phyloP scores from a whole-genome alignment of 257 asterid genomes.

The Verbena officinalis region DNA sequence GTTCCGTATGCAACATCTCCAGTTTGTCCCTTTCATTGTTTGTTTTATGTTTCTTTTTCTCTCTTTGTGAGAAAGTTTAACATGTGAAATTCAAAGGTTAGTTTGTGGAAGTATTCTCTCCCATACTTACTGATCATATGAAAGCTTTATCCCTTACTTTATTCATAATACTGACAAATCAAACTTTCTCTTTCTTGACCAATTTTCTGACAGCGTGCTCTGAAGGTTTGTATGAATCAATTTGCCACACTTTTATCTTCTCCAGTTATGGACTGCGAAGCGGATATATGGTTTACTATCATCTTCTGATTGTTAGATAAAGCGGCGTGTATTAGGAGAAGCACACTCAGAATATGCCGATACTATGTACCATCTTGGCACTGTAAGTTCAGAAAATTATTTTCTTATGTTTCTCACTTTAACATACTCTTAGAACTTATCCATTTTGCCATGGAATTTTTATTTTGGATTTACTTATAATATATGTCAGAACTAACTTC shows the following conservation, averaged over 20 bases:
- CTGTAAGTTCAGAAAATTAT: constrained; percentile 53
- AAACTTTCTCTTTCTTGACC: constrained; percentile 28
- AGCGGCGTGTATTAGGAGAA: constrained; percentile 88
- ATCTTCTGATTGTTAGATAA: constrained; percentile 52
- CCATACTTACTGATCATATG: constrained; percentile 11
- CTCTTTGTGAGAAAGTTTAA: too few relatives aligned
- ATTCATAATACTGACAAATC: constrained; percentile 32
- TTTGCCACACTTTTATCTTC: constrained; percentile 28
- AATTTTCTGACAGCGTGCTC: constrained; percentile 74
- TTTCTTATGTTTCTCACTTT: neutral
- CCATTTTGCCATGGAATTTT: neutral
- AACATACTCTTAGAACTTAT: neutral
- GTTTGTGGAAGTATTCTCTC: too few relatives aligned
- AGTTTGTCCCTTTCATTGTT: too few relatives aligned
- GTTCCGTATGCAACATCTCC: too few relatives aligned
- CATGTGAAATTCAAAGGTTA: too few relatives aligned
- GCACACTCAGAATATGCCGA: constrained; percentile 86
- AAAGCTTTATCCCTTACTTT: constrained; percentile 13
- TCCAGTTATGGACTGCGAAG: constrained; percentile 30
- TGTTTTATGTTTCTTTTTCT: too few relatives aligned
- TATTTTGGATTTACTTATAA: constrained; percentile 3
- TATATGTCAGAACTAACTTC: constrained; percentile 8
- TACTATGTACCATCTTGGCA: constrained; percentile 89
- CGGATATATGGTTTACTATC: constrained; percentile 29
- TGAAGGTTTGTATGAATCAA: constrained; percentile 67